phyloP scores from a whole-genome alignment of 2,329 filamentous ascomycete species.

The Aureobasidium sp. region DNA sequence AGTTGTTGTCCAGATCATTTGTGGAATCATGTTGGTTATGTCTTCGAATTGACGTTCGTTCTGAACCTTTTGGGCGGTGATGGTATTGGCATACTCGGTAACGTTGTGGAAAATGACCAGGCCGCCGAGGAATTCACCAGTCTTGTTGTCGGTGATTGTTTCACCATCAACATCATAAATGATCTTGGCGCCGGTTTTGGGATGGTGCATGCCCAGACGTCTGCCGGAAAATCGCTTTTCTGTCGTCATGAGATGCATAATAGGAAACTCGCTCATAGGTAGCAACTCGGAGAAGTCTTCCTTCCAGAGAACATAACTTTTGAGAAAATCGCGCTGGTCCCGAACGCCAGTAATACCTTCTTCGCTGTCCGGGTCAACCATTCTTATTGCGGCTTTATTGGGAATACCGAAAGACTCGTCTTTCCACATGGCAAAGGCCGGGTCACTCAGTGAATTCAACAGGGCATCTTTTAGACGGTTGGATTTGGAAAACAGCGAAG shows the following conservation, averaged over 20 bases:
- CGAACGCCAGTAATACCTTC: slow-evolving; percentile 27
- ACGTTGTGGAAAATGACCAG: slow-evolving; percentile 65
- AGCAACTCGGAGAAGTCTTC: slow-evolving; percentile 56
- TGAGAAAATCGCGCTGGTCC: slow-evolving; percentile 44
- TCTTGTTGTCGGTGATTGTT: slow-evolving; percentile 55
- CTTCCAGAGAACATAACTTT: slow-evolving; percentile 53
- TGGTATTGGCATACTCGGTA: slow-evolving; percentile 59
- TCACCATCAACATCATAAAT: slow-evolving; percentile 61
- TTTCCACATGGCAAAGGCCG: slow-evolving; percentile 72
- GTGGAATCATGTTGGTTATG: slow-evolving; percentile 57
- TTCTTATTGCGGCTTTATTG: slow-evolving; percentile 52
- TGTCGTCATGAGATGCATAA: slow-evolving; percentile 54
- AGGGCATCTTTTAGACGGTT: slow-evolving; percentile 68
- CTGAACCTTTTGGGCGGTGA: slow-evolving; percentile 58
- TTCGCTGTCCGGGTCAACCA: slow-evolving; percentile 28
- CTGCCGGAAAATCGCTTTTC: slow-evolving; percentile 50
- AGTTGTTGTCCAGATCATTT: slow-evolving; percentile 62
- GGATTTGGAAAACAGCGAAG: slow-evolving; percentile 63
- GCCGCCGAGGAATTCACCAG: slow-evolving; percentile 64
- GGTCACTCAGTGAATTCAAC: slow-evolving; percentile 64
- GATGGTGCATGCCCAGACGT: slow-evolving; percentile 56
- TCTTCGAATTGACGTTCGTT: slow-evolving; percentile 67
- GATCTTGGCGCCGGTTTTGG: slow-evolving; percentile 41
- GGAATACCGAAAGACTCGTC: slow-evolving; percentile 66
- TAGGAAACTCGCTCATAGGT: slow-evolving; percentile 54